Conservation (phyloP, 768 basidiomycete species). For the Suillus cothurnatus region DNA sequence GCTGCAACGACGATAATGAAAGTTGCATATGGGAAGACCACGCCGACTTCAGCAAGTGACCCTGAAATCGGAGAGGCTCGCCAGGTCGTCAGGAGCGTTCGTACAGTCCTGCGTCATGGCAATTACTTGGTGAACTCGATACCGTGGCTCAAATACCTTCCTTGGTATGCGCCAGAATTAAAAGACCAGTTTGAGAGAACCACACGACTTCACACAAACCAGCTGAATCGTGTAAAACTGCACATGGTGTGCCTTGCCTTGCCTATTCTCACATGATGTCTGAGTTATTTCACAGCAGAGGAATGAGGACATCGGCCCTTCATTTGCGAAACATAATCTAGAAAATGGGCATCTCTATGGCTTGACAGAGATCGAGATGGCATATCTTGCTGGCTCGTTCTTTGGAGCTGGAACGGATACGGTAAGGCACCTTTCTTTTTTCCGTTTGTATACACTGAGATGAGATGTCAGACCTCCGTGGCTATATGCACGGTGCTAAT, state of each 20-base stretch:
- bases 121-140: background rate
- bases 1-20: background rate
- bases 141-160: background rate
- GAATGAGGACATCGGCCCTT: background rate
- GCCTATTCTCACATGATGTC: background rate
- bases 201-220: background rate
- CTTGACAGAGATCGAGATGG: background rate
- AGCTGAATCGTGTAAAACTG: background rate
- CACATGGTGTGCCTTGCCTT: background rate
- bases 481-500: slow-evolving; percentile 51
- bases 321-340: background rate
- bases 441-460: background rate
- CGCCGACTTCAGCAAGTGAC: background rate
- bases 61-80: background rate
- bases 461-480: slow-evolving; percentile 39
- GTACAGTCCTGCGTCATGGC: background rate
- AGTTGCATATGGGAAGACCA: background rate
- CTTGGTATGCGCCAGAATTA: background rate
- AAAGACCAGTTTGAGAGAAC: background rate
- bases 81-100: background rate
- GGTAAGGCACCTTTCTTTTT: background rate
- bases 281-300: background rate
- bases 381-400: background rate
- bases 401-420: background rate
- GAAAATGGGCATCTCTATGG: background rate